Conservation (phyloP, 257 asterid genomes). For the Petunia secreta region DNA sequence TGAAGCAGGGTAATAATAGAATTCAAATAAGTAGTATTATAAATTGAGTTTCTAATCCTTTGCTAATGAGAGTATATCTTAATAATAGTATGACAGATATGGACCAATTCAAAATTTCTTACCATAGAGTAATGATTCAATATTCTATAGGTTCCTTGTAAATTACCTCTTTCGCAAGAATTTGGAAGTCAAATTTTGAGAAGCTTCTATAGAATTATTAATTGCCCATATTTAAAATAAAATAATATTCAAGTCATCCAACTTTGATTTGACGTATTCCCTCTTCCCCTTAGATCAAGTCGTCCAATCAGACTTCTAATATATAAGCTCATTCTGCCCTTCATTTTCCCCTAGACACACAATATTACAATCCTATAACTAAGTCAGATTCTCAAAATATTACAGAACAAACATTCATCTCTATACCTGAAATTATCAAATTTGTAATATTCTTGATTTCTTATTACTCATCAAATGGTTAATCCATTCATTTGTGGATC, state of each 20-base stretch:
- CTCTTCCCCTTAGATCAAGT: constrained; percentile 40
- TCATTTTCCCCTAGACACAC: constrained; percentile 10
- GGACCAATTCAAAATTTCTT: constrained; percentile 10
- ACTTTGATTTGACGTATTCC: not conserved
- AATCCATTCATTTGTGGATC: constrained; percentile 65
- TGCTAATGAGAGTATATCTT: not conserved
- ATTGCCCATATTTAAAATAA: not conserved
- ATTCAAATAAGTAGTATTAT: too few relatives aligned
- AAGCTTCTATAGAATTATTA: constrained; percentile 16
- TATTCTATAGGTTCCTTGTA: not conserved
- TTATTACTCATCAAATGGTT: constrained; percentile 12
- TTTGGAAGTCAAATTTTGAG: constrained; percentile 12
- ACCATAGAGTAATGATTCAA: not conserved
- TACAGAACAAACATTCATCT: not conserved
- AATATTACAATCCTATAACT: not conserved
- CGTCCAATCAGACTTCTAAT: constrained; percentile 28
- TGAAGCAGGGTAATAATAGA: not conserved
- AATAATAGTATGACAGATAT: not conserved
- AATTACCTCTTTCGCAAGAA: constrained; percentile 7
- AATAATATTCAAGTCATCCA: not conserved
- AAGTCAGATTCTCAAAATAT: not conserved
- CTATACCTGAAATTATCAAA: constrained; percentile 9
- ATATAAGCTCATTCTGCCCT: constrained; percentile 20
- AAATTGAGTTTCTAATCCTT: not conserved
- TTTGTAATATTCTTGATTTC: not conserved